Evolutionary conservation across 2,329 filamentous ascomycete species (phyloP).

Genomic region (Hymenoscyphus fructigenus): DNA sequence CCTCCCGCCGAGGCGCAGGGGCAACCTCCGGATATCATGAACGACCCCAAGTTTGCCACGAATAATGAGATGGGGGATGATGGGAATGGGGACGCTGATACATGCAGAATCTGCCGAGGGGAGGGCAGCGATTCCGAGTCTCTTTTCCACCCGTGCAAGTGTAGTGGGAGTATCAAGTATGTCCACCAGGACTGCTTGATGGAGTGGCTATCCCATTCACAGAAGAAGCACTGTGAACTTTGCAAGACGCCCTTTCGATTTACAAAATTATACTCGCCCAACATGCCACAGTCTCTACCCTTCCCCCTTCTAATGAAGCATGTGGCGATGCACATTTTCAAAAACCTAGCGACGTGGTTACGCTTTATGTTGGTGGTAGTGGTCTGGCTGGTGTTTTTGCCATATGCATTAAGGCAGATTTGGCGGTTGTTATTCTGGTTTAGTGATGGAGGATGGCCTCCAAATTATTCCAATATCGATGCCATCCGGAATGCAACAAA

Average conservation of each 20-base stretch:
- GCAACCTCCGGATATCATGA: slow-evolving; percentile 52
- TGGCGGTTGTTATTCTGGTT: slow-evolving; percentile 93
- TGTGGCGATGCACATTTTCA: slow-evolving; percentile 69
- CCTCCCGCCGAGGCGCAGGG: slow-evolving; percentile 6
- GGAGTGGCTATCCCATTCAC: slow-evolving; percentile 97
- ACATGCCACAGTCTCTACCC: slow-evolving; percentile 87
- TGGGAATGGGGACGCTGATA: slow-evolving; percentile 53
- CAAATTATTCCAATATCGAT: slow-evolving; percentile 19
- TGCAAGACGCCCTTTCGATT: slow-evolving; percentile 99
- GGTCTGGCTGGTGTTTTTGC: slow-evolving; percentile 87
- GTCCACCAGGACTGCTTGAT: slow-evolving; percentile 98
- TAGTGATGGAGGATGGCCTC: slow-evolving; percentile 37
- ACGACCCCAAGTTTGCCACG: slow-evolving; percentile 51
- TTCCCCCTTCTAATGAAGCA: slow-evolving; percentile 78
- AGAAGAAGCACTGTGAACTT: slow-evolving; percentile 99
- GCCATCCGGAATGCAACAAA: slow-evolving; percentile 20
- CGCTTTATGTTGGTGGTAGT: slow-evolving; percentile 75
- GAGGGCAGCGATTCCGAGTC: slow-evolving; percentile 81
- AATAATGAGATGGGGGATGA: slow-evolving; percentile 37
- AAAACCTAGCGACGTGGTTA: slow-evolving; percentile 73
- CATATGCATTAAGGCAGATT: slow-evolving; percentile 85
- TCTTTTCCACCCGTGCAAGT: slow-evolving; percentile 97
- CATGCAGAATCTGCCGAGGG: slow-evolving; percentile 95
- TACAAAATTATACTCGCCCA: slow-evolving; percentile 92
- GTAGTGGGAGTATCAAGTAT: slow-evolving; percentile 97